Percentiles rank a stretch among this genome's conserved stretches.
Conservation (phyloP, 306 rosid species). For the Alnus glutinosa region DNA sequence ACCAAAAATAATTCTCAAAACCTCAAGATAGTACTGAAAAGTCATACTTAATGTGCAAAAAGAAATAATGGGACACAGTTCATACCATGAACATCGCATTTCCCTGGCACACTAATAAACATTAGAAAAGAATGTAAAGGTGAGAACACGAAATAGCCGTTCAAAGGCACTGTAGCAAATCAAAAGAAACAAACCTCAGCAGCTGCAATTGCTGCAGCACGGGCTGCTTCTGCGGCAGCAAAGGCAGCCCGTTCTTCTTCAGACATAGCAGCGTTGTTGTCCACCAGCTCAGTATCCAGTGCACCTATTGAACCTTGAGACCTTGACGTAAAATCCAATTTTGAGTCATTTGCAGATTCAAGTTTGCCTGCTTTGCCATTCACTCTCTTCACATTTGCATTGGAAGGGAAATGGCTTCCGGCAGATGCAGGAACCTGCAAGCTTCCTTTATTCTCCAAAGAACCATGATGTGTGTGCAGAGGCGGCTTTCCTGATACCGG, state of each 20-base stretch:
- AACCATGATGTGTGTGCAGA: constrained; percentile 57
- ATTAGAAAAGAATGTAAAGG: neutral
- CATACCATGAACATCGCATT: neutral
- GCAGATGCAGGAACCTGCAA: constrained; percentile 49
- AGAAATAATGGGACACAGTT: neutral
- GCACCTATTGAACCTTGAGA: constrained; percentile 57
- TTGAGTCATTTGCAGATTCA: constrained; percentile 50
- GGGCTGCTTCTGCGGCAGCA: constrained; percentile 98
- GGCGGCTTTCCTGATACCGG: constrained; percentile 83
- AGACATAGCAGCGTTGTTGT: constrained; percentile 46
- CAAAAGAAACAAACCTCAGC: constrained; percentile 72
- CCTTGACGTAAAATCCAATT: constrained; percentile 63
- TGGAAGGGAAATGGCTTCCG: constrained; percentile 54
- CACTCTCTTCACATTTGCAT: constrained; percentile 48
- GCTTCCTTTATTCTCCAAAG: constrained; percentile 57
- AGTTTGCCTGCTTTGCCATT: constrained; percentile 55
- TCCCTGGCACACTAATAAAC: neutral
- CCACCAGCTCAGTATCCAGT: constrained; percentile 41
- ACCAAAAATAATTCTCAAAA: neutral
- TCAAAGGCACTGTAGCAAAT: constrained; percentile 24
- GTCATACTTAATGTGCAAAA: neutral
- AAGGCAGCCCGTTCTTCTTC: constrained; percentile 94
- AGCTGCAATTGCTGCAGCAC: constrained; percentile 92
- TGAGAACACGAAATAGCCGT: neutral
- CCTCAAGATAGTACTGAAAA: neutral